These are phyloP conservation scores for Hyphopichia fennica DNA, from an alignment of 1,139 yeast species.

Conservation along the genomic window DNA sequence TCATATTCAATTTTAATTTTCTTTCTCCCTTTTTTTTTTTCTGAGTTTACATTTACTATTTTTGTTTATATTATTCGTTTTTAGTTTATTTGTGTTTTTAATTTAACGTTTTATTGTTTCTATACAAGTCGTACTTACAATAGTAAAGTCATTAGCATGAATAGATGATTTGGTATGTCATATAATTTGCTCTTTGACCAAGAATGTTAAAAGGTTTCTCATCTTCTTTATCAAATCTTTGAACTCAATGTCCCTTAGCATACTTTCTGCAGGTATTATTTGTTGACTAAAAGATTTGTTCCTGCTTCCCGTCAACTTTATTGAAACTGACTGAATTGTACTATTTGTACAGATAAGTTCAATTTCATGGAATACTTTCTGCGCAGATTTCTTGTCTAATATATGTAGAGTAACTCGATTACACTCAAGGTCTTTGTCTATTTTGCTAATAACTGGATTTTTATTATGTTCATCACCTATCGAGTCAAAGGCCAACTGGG, in stretches of 20 bases:
- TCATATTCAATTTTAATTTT: not conserved
- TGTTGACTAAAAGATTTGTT: constrained; percentile 4
- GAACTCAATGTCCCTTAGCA: constrained; percentile 16
- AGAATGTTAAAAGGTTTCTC: constrained; percentile 12
- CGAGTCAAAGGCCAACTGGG: constrained; percentile 9
- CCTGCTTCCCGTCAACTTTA: constrained; percentile 6
- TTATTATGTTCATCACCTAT: constrained; percentile 9
- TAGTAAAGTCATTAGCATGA: not conserved
- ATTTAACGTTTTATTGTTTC: not conserved
- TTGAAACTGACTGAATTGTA: constrained; percentile 13
- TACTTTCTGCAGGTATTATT: constrained; percentile 13
- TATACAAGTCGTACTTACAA: not conserved
- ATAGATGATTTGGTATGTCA: not conserved
- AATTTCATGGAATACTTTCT: constrained; percentile 9
- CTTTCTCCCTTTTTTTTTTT: not conserved
- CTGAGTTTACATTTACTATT: not conserved
- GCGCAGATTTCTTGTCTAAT: not conserved
- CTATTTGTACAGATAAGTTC: constrained; percentile 20
- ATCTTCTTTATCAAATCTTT: constrained; percentile 18
- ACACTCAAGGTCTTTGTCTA: constrained; percentile 28
- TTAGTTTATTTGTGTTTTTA: not conserved
- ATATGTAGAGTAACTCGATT: constrained; percentile 16
- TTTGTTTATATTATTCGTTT: not conserved
- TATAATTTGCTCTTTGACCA: constrained; percentile 9
- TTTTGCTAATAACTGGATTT: constrained; percentile 10